Evolutionary conservation across 805 yeast species (phyloP).

Genomic region (Ogataea haglerorum): DNA sequence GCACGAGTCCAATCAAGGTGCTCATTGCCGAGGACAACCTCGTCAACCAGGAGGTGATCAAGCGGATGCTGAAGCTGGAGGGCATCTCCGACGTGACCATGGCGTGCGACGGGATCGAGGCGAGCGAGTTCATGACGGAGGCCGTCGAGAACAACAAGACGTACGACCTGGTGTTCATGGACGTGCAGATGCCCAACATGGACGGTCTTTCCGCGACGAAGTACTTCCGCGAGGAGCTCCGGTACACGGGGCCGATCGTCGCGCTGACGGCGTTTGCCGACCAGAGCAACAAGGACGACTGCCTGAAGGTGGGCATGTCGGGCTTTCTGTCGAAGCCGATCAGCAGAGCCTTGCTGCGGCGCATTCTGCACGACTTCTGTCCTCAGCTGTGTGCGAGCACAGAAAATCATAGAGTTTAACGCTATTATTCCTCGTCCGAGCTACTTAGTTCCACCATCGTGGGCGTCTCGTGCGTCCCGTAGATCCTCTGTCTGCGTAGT

Average conservation of each 20-base stretch:
- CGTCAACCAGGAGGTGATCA: conserved; percentile 93
- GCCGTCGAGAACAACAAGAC: conserved; percentile 38
- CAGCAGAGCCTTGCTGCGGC: conserved; percentile 62
- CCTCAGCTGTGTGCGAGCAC: conserved; percentile 12
- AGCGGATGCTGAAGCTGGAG: conserved; percentile 81
- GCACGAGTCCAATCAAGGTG: conserved; percentile 28
- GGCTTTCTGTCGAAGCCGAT: conserved; percentile 90
- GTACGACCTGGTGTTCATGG: conserved; percentile 87
- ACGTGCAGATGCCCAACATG: conserved; percentile 93
- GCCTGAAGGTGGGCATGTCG: conserved; percentile 87
- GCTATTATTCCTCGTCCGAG: conserved; percentile 6
- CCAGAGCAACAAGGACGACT: conserved; percentile 80
- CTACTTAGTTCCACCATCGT: conserved; percentile 13
- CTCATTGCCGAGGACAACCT: conserved; percentile 91
- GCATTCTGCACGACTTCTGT: conserved; percentile 49
- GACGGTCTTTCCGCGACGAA: conserved; percentile 87
- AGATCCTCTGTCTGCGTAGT: conserved; percentile 12
- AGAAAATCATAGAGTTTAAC: conserved; percentile 7
- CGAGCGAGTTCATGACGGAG: conserved; percentile 61
- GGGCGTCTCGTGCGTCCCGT: conserved; percentile 1
- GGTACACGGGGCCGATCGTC: conserved; percentile 72
- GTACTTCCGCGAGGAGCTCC: conserved; percentile 60
- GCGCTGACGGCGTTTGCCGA: conserved; percentile 97
- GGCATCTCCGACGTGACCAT: conserved; percentile 68
- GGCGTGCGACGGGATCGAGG: conserved; percentile 91